Evolutionary conservation across 2,329 filamentous ascomycete genomes (phyloP), one percentile per base, ranked within the genome.

Genomic region (Biscogniauxia mediterranea): DNA sequence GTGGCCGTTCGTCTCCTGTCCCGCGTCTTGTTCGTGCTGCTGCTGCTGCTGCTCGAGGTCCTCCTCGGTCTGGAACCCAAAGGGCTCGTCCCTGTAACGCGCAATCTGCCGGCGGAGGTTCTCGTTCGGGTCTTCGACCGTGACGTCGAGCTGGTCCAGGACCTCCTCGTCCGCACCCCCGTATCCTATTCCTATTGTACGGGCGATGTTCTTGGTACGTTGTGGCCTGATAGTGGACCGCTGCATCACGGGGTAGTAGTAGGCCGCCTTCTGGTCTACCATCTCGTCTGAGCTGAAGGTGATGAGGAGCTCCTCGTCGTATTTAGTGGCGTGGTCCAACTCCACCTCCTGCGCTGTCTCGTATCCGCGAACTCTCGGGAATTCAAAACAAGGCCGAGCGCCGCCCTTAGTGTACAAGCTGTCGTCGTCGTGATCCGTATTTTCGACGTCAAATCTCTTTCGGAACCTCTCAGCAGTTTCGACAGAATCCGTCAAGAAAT

Each of bases 171-270:
- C 79, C 57, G 82, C 78, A 42, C 82, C 79, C 28, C 67, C 68
- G 26, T 80, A 71, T 60, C 79, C 81, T 52, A 77, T 77, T 60
- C 79, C 81, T 52, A 77, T 77, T 32, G 78, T 83, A 54, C 83
- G 82, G 53, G 84, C 81, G 65, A 88, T 87, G 70, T 86, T 86
- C 79, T 85, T 88, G 63, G 81, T 83, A 61, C 87, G 82, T 74
- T 88, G 86, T 28, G 85, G 85, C 52, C 85, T 80, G 68, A 90
- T 85, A 21, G 81, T 80, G 54, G 81, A 85, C 58, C 85, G 83
- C 73, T 89, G 86, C 76, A 89, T 84, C 64, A 90, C 81, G 3
- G 88, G 88, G 68, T 89, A 90, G 75, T 89, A 90, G 73, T 87
- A 89, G 13, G 83, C 84, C 6, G 81, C 87, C 72, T 84, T 85